Base-by-base conservation (phyloP, 176 grass and related monocot genomes). In the Leersia perrieri region DNA sequence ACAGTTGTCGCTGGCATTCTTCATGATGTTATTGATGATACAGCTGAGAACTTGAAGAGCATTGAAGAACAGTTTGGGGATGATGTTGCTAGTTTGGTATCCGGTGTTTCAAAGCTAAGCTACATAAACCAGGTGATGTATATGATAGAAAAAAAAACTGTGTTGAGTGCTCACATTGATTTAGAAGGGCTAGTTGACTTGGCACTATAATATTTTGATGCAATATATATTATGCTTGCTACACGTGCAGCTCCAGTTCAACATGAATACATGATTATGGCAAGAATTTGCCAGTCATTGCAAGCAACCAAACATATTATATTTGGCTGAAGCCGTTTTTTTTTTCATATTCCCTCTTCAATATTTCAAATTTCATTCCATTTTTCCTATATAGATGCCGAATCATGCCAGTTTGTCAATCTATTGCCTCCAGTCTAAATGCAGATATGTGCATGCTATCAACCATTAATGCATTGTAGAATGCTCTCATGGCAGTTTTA, bases 21-120 rank as follows among this genome's bases (percentile, higher is more conserved):
- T 76, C 96, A 98, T 60, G 96, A 98, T 91, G 90, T 95, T 47
- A 81, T 95, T 81, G 88, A 93, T 90, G 92, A 98, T 82, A 98
- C 96, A 66, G 40, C 89, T 29, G 90, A 94, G 91, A 95, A 84
- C 33, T 81, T 98, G 35, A 93, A 89, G 70, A 92, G 74, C 34
- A 88, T 98, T 86, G 80, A 86, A 81, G 81, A 87, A 81, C 84
- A 93, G 81, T 98, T 98, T 89, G 96, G 88, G 63, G 79, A 88
- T 80, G 92, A 98, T 88, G 92, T 98, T 70, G 88, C 92, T 47
- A 67, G 75, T 80, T 86, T 98, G 72, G 92, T 98, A 55, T 94
- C 90, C 71, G 84, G 90, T 80, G 92, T 98, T 76, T 98, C 96
- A 84, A 98, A 98, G 80, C 77, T 98, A 82, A 98, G 96, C 77